These are phyloP conservation scores for Pontederia crassipes DNA, from an alignment of 176 grass and related monocot species.

Conservation along the genomic window DNA sequence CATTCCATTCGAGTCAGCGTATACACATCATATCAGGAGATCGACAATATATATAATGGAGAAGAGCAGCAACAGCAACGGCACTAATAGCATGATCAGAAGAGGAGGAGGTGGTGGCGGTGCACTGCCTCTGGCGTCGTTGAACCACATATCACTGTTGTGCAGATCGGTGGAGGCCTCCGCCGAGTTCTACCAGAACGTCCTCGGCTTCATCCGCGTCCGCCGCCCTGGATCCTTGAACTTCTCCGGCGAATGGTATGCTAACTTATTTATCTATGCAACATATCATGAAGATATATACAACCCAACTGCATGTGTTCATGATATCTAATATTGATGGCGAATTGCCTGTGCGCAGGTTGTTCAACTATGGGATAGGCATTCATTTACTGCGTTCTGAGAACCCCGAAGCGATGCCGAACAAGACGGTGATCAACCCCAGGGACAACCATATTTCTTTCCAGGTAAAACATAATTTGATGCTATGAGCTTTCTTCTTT, in stretches of 20 bases:
- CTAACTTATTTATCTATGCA: too few species aligned
- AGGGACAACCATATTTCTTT: constrained; percentile 92
- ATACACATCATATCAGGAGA: too few species aligned
- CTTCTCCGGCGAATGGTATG: constrained; percentile 71
- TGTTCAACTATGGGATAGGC: constrained; percentile 84
- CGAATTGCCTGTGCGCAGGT: constrained; percentile 8
- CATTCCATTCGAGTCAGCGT: too few species aligned
- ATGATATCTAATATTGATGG: too few species aligned
- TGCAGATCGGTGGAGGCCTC: constrained; percentile 60
- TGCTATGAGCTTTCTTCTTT: too few species aligned
- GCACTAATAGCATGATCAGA: too few species aligned
- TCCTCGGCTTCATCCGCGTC: constrained; percentile 65
- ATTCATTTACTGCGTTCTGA: constrained; percentile 61
- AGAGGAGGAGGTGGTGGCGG: not conserved
- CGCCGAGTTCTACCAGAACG: constrained; percentile 52
- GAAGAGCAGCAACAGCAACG: too few species aligned
- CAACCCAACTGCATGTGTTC: too few species aligned
- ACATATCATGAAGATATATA: too few species aligned
- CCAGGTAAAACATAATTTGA: constrained; percentile 14
- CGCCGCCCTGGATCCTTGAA: constrained; percentile 48
- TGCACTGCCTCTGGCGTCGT: constrained; percentile 41
- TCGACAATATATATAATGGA: too few species aligned
- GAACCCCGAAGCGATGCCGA: constrained; percentile 35
- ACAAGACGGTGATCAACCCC: constrained; percentile 65
- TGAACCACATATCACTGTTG: constrained; percentile 75